phyloP scores from a whole-genome alignment of 495 filamentous ascomycete species.

The Elasticomyces elasticus region DNA sequence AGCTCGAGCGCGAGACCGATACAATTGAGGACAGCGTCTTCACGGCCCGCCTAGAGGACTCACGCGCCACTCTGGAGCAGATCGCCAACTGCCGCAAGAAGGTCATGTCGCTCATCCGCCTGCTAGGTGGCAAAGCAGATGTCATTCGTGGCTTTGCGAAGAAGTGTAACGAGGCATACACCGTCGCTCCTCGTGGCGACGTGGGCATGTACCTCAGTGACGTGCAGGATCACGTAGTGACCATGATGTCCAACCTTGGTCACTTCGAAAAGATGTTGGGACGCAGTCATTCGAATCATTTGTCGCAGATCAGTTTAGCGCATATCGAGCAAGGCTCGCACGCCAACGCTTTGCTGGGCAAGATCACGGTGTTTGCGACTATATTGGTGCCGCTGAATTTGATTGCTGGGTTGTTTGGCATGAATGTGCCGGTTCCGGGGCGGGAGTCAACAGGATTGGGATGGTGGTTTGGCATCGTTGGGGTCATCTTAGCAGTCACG shows the following conservation, averaged over 20 bases:
- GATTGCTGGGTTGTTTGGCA: conserved; percentile 90
- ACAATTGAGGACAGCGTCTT: conserved; percentile 92
- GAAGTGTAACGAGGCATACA: conserved; percentile 93
- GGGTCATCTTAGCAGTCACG: conserved; percentile 52
- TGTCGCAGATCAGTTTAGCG: conserved; percentile 88
- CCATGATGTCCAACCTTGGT: conserved; percentile 90
- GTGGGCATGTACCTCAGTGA: conserved; percentile 93
- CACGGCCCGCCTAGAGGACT: conserved; percentile 79
- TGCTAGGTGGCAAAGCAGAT: conserved; percentile 91
- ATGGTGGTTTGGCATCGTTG: conserved; percentile 78
- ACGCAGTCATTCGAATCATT: conserved; percentile 89
- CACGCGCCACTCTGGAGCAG: conserved; percentile 69
- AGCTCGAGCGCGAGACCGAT: conserved; percentile 80
- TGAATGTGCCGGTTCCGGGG: conserved; percentile 87
- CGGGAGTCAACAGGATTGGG: conserved; percentile 41
- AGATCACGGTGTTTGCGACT: conserved; percentile 90
- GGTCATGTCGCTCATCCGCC: conserved; percentile 83
- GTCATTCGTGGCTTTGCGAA: conserved; percentile 96
- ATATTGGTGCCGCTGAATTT: conserved; percentile 95
- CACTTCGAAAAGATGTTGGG: conserved; percentile 98
- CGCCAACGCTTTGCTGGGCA: conserved; percentile 77
- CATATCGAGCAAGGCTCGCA: conserved; percentile 70
- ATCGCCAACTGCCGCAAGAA: conserved; percentile 89
- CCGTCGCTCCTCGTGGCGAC: conserved; percentile 85
- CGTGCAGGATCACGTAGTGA: conserved; percentile 97